These are phyloP conservation scores for Beauveria rudraprayagi DNA, from an alignment of 2,329 filamentous ascomycete species.

Conservation along the genomic window DNA sequence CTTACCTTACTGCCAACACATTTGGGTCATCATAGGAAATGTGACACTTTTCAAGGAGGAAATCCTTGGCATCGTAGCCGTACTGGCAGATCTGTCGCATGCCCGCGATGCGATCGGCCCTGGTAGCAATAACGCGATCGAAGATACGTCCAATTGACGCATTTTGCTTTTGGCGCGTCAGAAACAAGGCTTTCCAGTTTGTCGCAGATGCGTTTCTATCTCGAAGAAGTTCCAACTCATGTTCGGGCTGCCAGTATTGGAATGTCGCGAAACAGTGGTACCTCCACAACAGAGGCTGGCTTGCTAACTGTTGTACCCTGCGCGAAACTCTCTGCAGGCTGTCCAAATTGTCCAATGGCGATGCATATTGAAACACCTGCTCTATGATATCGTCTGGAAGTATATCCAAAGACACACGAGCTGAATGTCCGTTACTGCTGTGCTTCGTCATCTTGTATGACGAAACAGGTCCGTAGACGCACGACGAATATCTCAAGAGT, in stretches of 20 bases:
- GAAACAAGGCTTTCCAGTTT: conserved; percentile 68
- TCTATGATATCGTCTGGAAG: conserved; percentile 83
- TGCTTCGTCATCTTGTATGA: neutral
- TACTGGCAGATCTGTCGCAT: conserved; percentile 62
- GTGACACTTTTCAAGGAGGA: conserved; percentile 58
- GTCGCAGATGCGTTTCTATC: conserved; percentile 44
- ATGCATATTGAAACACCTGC: conserved; percentile 60
- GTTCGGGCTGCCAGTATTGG: conserved; percentile 63
- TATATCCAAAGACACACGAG: conserved; percentile 29
- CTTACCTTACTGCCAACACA: conserved; percentile 63
- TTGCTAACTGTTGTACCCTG: conserved; percentile 56
- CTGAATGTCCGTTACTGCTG: neutral
- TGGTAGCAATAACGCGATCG: conserved; percentile 61
- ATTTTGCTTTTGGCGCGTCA: conserved; percentile 47
- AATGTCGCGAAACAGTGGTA: conserved; percentile 63
- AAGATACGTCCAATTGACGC: conserved; percentile 45
- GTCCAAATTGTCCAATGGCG: conserved; percentile 44
- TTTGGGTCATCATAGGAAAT: conserved; percentile 57
- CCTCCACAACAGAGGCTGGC: conserved; percentile 73
- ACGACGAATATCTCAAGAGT: neutral
- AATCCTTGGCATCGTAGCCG: conserved; percentile 86
- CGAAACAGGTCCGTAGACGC: neutral
- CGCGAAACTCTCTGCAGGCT: conserved; percentile 48
- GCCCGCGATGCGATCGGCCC: conserved; percentile 59
- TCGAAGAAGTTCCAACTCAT: conserved; percentile 53